Evolutionary conservation across 2,329 filamentous ascomycete genomes (phyloP), one percentile per base, ranked within the genome.

Genomic region (Incumbomyces lentus): DNA sequence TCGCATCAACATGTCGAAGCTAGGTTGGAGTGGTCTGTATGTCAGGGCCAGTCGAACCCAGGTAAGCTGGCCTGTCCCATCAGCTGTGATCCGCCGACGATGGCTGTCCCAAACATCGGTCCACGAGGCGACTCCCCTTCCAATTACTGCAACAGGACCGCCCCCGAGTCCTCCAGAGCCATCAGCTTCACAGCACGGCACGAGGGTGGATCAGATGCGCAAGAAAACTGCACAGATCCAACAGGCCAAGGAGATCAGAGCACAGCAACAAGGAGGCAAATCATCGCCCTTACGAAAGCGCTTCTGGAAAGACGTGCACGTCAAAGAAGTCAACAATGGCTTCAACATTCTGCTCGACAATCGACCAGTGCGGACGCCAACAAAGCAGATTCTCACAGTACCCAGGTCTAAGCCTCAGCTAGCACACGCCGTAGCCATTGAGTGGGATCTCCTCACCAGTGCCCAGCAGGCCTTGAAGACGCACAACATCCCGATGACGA

Each of bases 401-500:
- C 89, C 92, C 0, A 58, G 69, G 1, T 76, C 74, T 47, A 96
- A 95, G 68, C 81, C 80, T 29, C 77, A 87, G 59, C 82, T 96
- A 33, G 90, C 90, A 18, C 75, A 81, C 37, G 86, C 86, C 47
- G 81, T 98, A 52, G 92, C 90, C 2, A 69, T 93, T 37, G 92
- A 98, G 70, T 98, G 92, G 92, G 89, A 95, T 62, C 73, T 83
- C 40, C 75, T 98, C 50, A 75, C 81, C 18, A 85, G 84, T 12
- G 80, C 84, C 2, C 82, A 89, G 61, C 86, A 96, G 66, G 86
- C 88, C 0, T 76, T 89, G 33, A 86, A 83, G 63, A 79, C 85
- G 49, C 87, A 96, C 67, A 78, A 93, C 40, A 90, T 95, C 55
- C 92, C 92, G 12, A 71, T 98, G 52, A 96, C 89, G 2, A 88